These are phyloP conservation scores for Zizania palustris DNA, from an alignment of 202 grass and related monocot genomes.

Conservation along the genomic window DNA sequence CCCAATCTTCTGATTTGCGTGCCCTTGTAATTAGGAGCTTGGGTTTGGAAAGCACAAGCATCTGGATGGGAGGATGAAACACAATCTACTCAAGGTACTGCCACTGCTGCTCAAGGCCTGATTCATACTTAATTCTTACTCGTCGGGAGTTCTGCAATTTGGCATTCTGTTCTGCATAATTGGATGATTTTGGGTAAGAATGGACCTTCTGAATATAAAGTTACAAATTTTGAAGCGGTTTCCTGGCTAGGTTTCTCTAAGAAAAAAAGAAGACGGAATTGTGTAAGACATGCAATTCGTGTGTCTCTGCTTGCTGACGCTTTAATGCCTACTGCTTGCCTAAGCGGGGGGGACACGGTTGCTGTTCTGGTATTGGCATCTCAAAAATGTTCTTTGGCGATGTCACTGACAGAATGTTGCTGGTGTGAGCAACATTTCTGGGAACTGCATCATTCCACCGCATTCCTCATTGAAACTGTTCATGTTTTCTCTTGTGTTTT, in stretches of 20 bases:
- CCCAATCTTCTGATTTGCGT: background rate
- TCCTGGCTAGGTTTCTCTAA: background rate
- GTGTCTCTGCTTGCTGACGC: background rate
- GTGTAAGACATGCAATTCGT: background rate
- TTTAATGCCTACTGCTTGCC: background rate
- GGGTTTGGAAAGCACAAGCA: constrained; percentile 45
- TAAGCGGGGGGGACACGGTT: background rate
- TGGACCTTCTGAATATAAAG: too few species aligned
- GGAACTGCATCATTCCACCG: background rate
- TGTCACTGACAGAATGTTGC: constrained; percentile 12
- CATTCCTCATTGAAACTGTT: background rate
- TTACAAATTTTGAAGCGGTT: background rate
- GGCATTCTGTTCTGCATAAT: too few species aligned
- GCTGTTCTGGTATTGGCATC: constrained; percentile 21
- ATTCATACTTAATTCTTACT: too few species aligned
- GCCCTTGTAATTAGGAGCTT: constrained; percentile 36
- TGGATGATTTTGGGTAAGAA: too few species aligned
- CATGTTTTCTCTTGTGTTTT: background rate
- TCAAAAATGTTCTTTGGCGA: constrained; percentile 13
- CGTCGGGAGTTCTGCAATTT: too few species aligned
- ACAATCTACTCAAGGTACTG: constrained; percentile 46
- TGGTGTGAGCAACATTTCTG: constrained; percentile 12
- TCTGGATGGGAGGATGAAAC: constrained; percentile 36
- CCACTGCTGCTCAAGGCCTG: background rate
- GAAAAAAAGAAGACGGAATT: background rate